Evolutionary conservation across 306 rosid species (phyloP).

Genomic region (Quercus aquifolioides): DNA sequence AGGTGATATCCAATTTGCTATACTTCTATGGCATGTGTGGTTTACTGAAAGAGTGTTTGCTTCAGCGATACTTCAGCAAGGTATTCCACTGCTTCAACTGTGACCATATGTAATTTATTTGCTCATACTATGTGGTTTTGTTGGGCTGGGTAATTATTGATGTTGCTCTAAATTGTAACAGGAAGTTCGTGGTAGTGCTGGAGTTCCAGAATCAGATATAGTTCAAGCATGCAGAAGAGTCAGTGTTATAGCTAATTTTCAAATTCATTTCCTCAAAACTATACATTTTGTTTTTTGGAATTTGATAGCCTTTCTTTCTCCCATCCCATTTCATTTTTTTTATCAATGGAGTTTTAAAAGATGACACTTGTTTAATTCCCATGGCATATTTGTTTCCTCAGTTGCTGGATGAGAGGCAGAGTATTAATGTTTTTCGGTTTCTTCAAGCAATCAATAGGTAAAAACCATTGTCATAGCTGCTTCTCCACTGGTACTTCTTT

Average conservation of each 20-base stretch:
- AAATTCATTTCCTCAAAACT: conserved; percentile 6
- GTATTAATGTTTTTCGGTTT: conserved; percentile 64
- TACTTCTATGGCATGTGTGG: conserved; percentile 87
- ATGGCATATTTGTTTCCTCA: conserved; percentile 32
- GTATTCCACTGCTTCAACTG: conserved; percentile 33
- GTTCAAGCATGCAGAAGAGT: conserved; percentile 93
- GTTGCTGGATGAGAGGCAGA: conserved; percentile 87
- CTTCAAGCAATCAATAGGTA: conserved; percentile 78
- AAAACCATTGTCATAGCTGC: conserved; percentile 10
- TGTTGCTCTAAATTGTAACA: conserved; percentile 26
- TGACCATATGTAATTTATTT: neutral
- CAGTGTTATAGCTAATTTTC: conserved; percentile 29
- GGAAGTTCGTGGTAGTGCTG: conserved; percentile 83
- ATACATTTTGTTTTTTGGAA: neutral
- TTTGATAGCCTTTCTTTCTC: conserved; percentile 2
- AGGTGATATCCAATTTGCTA: conserved; percentile 79
- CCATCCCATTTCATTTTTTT: neutral
- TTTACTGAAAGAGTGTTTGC: conserved; percentile 76
- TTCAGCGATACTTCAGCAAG: conserved; percentile 94
- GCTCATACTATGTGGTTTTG: neutral
- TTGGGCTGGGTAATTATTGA: conserved; percentile 3
- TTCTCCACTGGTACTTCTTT: neutral
- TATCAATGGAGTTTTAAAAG: neutral
- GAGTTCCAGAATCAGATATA: conserved; percentile 85
- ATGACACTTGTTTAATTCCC: conserved; percentile 8